Evolutionary conservation across 169 alveolate species (phyloP).

Genomic region (Theileria luwenshuni): DNA sequence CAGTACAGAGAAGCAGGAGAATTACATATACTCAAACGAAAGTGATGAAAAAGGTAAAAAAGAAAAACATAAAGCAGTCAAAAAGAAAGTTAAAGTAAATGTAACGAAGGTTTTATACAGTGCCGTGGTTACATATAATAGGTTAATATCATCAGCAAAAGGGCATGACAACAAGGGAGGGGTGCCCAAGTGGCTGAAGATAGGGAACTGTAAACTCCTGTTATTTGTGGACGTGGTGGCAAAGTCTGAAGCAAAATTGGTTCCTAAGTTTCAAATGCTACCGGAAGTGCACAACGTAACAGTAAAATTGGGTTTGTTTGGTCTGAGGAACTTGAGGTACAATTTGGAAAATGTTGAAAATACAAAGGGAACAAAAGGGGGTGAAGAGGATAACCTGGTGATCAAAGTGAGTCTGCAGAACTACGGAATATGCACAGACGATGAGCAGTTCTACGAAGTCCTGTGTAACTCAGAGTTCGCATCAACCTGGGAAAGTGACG

Average conservation of each 20-base stretch:
- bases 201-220: conserved; percentile 82
- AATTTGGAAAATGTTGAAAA: neutral
- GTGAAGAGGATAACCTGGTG: conserved; percentile 23
- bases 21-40: conserved; percentile 3
- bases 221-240: conserved; percentile 81
- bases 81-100: conserved; percentile 49
- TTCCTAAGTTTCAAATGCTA: conserved; percentile 84
- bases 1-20: neutral
- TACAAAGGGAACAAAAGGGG: neutral
- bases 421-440: conserved; percentile 63
- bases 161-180: conserved; percentile 56
- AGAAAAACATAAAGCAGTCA: conserved; percentile 9
- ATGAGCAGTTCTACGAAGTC: conserved; percentile 61
- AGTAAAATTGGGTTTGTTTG: conserved; percentile 73
- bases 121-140: conserved; percentile 50
- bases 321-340: conserved; percentile 72
- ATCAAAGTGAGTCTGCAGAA: conserved; percentile 38
- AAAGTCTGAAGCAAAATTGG: conserved; percentile 76
- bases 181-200: conserved; percentile 85
- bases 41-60: neutral
- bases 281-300: conserved; percentile 79
- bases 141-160: conserved; percentile 52
- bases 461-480: conserved; percentile 68
- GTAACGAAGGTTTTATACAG: conserved; percentile 31
- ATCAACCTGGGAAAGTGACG: conserved; percentile 76